Evolutionary conservation across 2,329 filamentous ascomycete species (phyloP), one percentile per base, ranked within the genome.

Genomic region (Ophiocordyceps australis): DNA sequence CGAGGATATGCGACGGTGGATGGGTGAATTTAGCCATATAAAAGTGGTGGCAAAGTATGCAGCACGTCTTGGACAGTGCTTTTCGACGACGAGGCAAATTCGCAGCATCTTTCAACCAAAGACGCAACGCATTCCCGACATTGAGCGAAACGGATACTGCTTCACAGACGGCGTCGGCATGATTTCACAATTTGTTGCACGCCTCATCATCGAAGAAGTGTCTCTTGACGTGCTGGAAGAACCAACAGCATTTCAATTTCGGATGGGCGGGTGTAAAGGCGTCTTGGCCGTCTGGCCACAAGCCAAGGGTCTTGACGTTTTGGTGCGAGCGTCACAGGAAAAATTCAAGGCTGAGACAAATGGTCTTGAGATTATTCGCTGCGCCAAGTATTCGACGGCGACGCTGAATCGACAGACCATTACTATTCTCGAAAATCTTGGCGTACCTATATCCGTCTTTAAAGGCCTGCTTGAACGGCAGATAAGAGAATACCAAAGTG

Each of bases 81-180:
- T 98, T 43, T 94, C 89, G 0, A 94, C 86, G 0, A 98, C 89
- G 1, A 59, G 79, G 31, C 72, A 77, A 9, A 72, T 92, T 22
- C 61, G 58, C 16, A 63, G 70, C 11, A 67, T 73, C 14, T 62
- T 60, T 0, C 65, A 75, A 6, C 66, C 66, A 0, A 56, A 60
- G 2, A 56, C 65, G 9, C 55, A 57, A 5, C 67, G 56, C 4
- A 79, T 86, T 17, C 48, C 60, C 1, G 89, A 95, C 35, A 65
- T 95, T 13, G 56, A 71, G 30, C 60, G 62, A 3, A 71, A 78
- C 24, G 65, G 58, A 0, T 73, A 69, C 40, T 76, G 59, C 32
- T 98, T 95, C 45, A 89, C 79, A 0, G 89, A 98, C 40, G 89
- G 89, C 0, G 79, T 95, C 4, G 89, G 89, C 2, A 91, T 82